phyloP scores from a whole-genome alignment of 139 green algal genomes.

The Coelastrella sp. region DNA sequence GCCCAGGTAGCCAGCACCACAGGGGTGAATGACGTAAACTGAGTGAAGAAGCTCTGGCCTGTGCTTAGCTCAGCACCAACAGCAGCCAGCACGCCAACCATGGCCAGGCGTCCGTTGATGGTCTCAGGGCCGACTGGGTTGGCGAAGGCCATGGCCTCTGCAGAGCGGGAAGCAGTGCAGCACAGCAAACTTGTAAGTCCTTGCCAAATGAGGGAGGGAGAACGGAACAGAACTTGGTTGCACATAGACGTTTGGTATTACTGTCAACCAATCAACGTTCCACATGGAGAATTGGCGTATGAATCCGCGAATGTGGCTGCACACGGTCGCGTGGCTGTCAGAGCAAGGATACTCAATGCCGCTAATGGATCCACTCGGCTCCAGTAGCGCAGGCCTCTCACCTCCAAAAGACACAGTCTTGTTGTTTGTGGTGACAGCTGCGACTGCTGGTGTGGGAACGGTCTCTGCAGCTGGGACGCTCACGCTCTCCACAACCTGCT shows the following conservation, averaged over 20 bases:
- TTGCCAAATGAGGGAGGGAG: background rate
- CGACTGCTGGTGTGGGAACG: background rate
- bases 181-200: background rate
- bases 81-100: conserved; percentile 77
- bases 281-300: background rate
- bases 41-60: conserved; percentile 62
- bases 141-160: conserved; percentile 57
- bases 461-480: background rate
- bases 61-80: conserved; percentile 70
- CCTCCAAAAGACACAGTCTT: conserved; percentile 13
- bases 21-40: conserved; percentile 53
- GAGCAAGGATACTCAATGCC: too few relatives aligned
- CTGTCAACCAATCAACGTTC: background rate
- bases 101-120: conserved; percentile 74
- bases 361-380: too few relatives aligned
- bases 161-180: background rate
- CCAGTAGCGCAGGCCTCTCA: background rate
- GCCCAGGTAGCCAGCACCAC: conserved; percentile 50
- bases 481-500: background rate
- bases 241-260: too few relatives aligned
- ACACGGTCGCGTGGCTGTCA: too few relatives aligned
- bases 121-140: conserved; percentile 60
- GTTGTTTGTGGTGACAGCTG: background rate
- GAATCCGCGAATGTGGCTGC: too few relatives aligned
- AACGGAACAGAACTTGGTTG: background rate